These are phyloP conservation scores for Kwoniella mangroviensis DNA, from an alignment of 768 basidiomycete species.

Conservation along the genomic window DNA sequence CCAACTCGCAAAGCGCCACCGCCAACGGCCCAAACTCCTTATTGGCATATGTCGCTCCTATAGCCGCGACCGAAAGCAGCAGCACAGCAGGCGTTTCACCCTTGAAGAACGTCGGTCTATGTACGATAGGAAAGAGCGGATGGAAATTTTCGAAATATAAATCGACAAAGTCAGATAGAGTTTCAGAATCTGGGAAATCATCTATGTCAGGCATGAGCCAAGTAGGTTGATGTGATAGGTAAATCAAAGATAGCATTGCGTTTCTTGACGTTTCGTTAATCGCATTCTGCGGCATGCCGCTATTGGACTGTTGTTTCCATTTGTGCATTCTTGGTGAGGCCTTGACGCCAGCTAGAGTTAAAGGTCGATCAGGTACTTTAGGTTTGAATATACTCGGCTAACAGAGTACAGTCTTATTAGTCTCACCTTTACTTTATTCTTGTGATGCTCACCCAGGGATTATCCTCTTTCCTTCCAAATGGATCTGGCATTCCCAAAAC, in stretches of 20 bases:
- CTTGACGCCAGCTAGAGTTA: conserved; percentile 46
- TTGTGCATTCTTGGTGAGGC: conserved; percentile 35
- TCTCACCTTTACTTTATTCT: too few species aligned
- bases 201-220: conserved; percentile 48
- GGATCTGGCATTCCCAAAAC: conserved; percentile 31
- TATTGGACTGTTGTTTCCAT: conserved; percentile 10
- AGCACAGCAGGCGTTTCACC: conserved; percentile 40
- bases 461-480: conserved; percentile 43
- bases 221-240: conserved; percentile 46
- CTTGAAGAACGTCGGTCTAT: conserved; percentile 36
- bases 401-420: too few species aligned
- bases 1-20: conserved; percentile 47
- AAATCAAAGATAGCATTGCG: conserved; percentile 50
- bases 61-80: conserved; percentile 38
- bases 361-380: conserved; percentile 45
- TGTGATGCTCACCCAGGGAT: conserved; percentile 39
- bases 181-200: conserved; percentile 48
- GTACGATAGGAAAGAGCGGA: conserved; percentile 45
- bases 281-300: neutral
- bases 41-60: conserved; percentile 50
- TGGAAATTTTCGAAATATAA: conserved; percentile 53
- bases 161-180: conserved; percentile 48
- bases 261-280: conserved; percentile 38
- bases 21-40: conserved; percentile 47
- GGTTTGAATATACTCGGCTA: conserved; percentile 47